Evolutionary conservation across 208 protist species (phyloP).

Genomic region (Acanthamoeba sp.): DNA sequence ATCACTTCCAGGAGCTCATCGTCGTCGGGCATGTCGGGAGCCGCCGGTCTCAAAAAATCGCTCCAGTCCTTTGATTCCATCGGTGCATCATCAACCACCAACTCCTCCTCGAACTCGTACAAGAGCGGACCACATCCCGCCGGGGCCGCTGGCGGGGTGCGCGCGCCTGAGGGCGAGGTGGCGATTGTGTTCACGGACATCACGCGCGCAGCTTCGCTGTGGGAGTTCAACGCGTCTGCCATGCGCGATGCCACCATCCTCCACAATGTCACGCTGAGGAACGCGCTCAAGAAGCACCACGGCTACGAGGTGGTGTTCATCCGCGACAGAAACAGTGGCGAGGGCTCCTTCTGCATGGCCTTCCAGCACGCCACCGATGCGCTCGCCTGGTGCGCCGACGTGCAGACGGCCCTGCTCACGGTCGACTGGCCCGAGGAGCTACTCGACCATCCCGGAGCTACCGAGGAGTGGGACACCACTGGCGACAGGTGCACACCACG

Average conservation of each 20-base stretch:
- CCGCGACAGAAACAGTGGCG: neutral
- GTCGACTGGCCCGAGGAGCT: neutral
- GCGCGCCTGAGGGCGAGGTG: neutral
- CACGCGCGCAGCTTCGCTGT: neutral
- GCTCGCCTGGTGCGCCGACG: neutral
- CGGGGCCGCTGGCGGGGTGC: neutral
- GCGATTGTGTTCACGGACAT: conserved; percentile 33
- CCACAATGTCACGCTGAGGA: neutral
- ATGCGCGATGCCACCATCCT: neutral
- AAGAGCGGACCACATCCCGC: too few species aligned
- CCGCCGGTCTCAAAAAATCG: neutral
- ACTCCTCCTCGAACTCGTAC: neutral
- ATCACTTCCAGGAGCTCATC: neutral
- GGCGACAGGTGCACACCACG: neutral
- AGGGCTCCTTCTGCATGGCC: conserved; percentile 69
- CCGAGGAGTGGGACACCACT: neutral
- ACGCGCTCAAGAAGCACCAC: neutral
- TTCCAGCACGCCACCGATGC: conserved; percentile 43
- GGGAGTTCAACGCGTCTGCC: conserved; percentile 10
- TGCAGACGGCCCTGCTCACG: conserved; percentile 33
- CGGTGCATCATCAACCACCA: neutral
- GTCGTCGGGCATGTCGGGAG: neutral
- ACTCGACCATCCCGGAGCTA: neutral
- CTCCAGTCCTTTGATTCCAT: neutral
- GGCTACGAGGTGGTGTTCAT: conserved; percentile 34